Percentiles rank a stretch among this genome's conserved stretches.
These are phyloP conservation scores for Talaromyces liani DNA, from an alignment of 495 filamentous ascomycete species.

Conservation along the genomic window DNA sequence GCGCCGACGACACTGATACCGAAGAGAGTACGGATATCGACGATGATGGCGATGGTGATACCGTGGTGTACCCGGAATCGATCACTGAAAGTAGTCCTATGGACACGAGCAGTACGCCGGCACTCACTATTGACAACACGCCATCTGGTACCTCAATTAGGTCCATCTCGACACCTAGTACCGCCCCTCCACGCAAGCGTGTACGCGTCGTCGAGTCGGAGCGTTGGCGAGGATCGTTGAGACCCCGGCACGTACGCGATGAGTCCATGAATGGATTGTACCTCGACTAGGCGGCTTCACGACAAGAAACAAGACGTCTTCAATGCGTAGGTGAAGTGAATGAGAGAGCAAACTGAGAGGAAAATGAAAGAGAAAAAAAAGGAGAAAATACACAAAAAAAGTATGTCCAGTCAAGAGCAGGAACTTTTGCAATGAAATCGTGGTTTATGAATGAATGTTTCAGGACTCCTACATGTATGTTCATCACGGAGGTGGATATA, in stretches of 20 bases:
- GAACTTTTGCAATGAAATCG: neutral
- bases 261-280: neutral
- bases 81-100: neutral
- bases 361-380: neutral
- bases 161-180: neutral
- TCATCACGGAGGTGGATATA: neutral
- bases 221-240: neutral
- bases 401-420: neutral
- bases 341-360: neutral
- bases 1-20: neutral
- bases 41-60: neutral
- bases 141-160: neutral
- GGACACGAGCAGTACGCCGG: neutral
- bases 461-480: neutral
- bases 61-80: neutral
- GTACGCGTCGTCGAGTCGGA: neutral
- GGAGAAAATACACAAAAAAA: neutral
- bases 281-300: neutral
- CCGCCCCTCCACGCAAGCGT: neutral
- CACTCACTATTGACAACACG: neutral
- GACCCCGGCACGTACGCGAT: neutral
- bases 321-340: neutral
- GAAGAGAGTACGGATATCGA: neutral
- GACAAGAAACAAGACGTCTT: neutral
- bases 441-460: neutral